These are phyloP conservation scores for Penicillium pulvis DNA, from an alignment of 495 filamentous ascomycete species.

Conservation along the genomic window DNA sequence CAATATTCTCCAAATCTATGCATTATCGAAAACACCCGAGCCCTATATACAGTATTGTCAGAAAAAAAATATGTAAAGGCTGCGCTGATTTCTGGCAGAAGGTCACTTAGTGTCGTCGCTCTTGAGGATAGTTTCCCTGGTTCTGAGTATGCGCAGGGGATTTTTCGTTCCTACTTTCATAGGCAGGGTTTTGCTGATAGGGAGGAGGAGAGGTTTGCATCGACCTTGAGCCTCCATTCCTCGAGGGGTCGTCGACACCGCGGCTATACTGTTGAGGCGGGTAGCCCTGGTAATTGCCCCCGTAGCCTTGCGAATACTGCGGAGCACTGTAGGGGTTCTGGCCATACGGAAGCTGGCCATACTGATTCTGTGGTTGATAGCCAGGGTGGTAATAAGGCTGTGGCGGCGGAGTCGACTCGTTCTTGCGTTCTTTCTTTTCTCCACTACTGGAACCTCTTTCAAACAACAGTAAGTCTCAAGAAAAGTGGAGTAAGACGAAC, in stretches of 20 bases:
- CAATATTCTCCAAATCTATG: neutral
- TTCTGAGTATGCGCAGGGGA: neutral
- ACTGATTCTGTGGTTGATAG: neutral
- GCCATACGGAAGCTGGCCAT: neutral
- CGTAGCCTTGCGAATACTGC: neutral
- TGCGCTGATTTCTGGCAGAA: too few relatives aligned
- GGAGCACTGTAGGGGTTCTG: neutral
- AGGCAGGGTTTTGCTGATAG: conserved; percentile 1
- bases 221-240: neutral
- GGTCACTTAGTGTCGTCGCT: neutral
- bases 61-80: too few relatives aligned
- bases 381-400: neutral
- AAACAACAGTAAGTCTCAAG: neutral
- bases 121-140: neutral
- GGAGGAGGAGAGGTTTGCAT: neutral
- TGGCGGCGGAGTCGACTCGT: neutral
- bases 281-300: neutral
- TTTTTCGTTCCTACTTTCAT: neutral
- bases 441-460: neutral
- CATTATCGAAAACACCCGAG: neutral
- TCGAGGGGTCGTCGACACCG: neutral
- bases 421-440: neutral
- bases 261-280: conserved; percentile 1
- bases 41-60: too few relatives aligned
- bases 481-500: neutral